Conservation (phyloP, 176 grass and related monocot species). For the Lolium perenne region DNA sequence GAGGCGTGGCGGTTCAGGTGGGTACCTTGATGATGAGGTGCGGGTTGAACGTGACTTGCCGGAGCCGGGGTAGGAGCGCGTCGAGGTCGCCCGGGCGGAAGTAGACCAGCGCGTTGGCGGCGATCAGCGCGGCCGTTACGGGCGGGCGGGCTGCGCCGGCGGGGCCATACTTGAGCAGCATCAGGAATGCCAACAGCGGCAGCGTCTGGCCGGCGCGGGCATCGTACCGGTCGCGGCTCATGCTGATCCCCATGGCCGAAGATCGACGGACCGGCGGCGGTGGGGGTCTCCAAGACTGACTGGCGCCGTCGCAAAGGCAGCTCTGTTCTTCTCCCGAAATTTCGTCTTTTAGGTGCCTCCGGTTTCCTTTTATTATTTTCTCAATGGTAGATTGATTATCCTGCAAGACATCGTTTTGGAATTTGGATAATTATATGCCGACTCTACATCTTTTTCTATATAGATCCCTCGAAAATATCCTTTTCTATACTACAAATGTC, state of each 20-base stretch:
- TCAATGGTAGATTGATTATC: no score
- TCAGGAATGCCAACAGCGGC: conserved; percentile 66
- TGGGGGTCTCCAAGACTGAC: neutral
- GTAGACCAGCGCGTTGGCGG: conserved; percentile 71
- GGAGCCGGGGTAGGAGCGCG: conserved; percentile 60
- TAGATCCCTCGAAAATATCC: no score
- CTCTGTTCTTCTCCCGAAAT: neutral
- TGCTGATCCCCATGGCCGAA: conserved; percentile 6
- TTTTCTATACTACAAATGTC: no score
- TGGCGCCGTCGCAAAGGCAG: neutral
- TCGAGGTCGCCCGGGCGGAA: conserved; percentile 75
- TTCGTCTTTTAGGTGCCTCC: no score
- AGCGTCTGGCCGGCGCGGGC: conserved; percentile 41
- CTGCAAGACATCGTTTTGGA: no score
- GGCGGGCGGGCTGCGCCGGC: conserved; percentile 58
- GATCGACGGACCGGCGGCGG: conserved; percentile 18
- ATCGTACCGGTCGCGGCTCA: neutral
- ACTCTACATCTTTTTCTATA: no score
- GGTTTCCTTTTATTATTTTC: no score
- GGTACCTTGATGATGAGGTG: conserved; percentile 81
- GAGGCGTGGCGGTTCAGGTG: neutral
- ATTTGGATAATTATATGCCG: no score
- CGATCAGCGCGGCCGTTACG: conserved; percentile 74
- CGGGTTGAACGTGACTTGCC: conserved; percentile 69
- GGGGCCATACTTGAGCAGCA: conserved; percentile 61